phyloP scores from a whole-genome alignment of 768 basidiomycete genomes.

The Suillus luteus region DNA sequence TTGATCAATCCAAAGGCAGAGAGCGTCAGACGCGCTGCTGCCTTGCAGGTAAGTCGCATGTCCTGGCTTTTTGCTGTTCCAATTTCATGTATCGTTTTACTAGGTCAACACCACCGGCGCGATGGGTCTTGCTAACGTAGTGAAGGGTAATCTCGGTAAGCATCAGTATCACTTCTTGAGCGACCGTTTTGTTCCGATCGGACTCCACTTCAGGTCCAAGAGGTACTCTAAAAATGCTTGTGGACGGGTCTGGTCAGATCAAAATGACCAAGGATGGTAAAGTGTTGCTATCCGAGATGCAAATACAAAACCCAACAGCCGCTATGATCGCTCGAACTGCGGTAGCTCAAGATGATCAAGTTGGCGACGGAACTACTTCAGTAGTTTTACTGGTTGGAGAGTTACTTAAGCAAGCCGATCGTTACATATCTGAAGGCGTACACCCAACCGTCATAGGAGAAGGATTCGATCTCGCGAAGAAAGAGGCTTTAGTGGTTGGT shows the following conservation, averaged over 20 bases:
- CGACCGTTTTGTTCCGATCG: slow-evolving; percentile 26
- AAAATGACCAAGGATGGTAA: slow-evolving; percentile 99
- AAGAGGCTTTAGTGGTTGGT: slow-evolving; percentile 84
- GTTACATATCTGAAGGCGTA: slow-evolving; percentile 96
- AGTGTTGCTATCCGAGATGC: slow-evolving; percentile 98
- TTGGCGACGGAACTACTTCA: slow-evolving; percentile 97
- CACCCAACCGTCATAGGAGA: slow-evolving; percentile 95
- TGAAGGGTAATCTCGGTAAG: slow-evolving; percentile 94
- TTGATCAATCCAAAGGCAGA: slow-evolving; percentile 97
- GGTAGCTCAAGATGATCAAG: slow-evolving; percentile 98
- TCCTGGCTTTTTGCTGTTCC: slow-evolving; percentile 20
- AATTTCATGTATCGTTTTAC: slow-evolving; percentile 22
- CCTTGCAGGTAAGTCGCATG: slow-evolving; percentile 69
- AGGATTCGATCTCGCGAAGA: slow-evolving; percentile 97
- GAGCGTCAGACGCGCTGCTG: slow-evolving; percentile 86
- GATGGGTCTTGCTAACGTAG: slow-evolving; percentile 95
- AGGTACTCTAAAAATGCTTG: slow-evolving; percentile 99
- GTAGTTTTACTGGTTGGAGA: slow-evolving; percentile 96
- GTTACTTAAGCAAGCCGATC: slow-evolving; percentile 95
- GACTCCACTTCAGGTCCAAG: slow-evolving; percentile 68
- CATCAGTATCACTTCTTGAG: slow-evolving; percentile 26
- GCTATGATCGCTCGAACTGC: slow-evolving; percentile 99
- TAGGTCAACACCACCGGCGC: slow-evolving; percentile 93
- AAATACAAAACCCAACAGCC: slow-evolving; percentile 98
- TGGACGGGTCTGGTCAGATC: slow-evolving; percentile 96